Evolutionary conservation across 2,329 filamentous ascomycete species (phyloP), one percentile per base, ranked within the genome.

Genomic region (Alternaria longipes): DNA sequence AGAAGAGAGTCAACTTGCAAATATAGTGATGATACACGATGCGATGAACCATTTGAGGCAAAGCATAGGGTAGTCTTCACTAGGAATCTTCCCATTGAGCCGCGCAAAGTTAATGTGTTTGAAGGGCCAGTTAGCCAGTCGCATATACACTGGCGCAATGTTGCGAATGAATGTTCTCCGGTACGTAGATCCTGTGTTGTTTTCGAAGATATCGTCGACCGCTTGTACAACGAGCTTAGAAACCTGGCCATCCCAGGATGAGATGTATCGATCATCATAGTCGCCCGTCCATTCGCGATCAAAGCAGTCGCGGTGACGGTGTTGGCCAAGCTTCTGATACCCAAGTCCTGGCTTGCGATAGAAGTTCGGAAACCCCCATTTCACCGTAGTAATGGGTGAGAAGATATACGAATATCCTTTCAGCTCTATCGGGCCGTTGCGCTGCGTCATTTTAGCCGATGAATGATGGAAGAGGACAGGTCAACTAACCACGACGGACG

Each of bases 191-290:
- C 68, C 72, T 3, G 62, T 56, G 3, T 67, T 64, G 22, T 73
- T 68, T 40, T 77, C 71, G 47, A 74, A 76, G 12, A 76, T 74
- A 2, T 76, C 71, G 16, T 77, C 74, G 3, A 70, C 66, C 16
- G 72, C 65, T 56, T 77, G 74, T 3, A 77, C 73, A 4, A 76
- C 66, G 3, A 77, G 64, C 41, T 74, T 73, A 1, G 70, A 72
- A 7, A 73, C 56, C 28, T 68, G 71, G 4, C 74, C 74, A 40
- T 77, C 74, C 54, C 58, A 75, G 0, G 71, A 63, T 8, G 72
- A 75, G 16, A 77, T 66, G 41, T 76, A 77, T 2, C 73, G 71
- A 36, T 77, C 74, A 32, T 74, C 74, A 34, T 72, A 71, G 40
- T 75, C 66, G 3, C 71, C 68, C 2, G 62, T 54, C 70, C 71